A percentile compares a stretch with the other conserved stretches of the same genome.
These are phyloP conservation scores for Allium cepa DNA, from an alignment of 106 monocot species.

Conservation along the genomic window DNA sequence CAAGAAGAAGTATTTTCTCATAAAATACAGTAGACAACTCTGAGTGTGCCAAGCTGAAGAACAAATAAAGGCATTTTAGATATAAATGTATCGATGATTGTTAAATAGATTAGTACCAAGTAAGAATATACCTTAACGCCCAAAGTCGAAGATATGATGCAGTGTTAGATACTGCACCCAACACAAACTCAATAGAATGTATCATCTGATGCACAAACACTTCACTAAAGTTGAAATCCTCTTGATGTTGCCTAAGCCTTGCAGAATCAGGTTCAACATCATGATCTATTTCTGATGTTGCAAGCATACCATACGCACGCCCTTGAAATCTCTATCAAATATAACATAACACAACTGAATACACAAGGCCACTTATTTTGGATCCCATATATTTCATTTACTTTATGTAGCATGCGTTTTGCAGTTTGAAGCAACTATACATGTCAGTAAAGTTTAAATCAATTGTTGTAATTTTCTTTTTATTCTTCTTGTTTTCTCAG, in stretches of 20 bases:
- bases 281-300: constrained; percentile 71
- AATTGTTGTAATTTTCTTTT: too few relatives aligned
- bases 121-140: constrained; percentile 70
- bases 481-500: too few relatives aligned
- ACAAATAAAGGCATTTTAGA: neutral
- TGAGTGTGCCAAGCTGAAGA: constrained; percentile 92
- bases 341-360: neutral
- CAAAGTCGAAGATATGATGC: constrained; percentile 99
- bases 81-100: too few relatives aligned
- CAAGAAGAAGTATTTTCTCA: constrained; percentile 86
- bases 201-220: constrained; percentile 99
- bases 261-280: constrained; percentile 90
- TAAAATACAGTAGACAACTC: constrained; percentile 98
- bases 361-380: too few relatives aligned
- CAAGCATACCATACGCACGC: constrained; percentile 83
- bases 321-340: constrained; percentile 90
- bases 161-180: constrained; percentile 96
- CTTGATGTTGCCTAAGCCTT: constrained; percentile 59
- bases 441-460: too few relatives aligned
- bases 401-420: too few relatives aligned
- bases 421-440: too few relatives aligned
- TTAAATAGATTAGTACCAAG: too few relatives aligned
- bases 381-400: too few relatives aligned
- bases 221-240: constrained; percentile 97
- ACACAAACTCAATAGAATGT: constrained; percentile 97